Base-by-base conservation (phyloP, 2,329 filamentous ascomycete species). In the Diaporthe ilicicola region DNA sequence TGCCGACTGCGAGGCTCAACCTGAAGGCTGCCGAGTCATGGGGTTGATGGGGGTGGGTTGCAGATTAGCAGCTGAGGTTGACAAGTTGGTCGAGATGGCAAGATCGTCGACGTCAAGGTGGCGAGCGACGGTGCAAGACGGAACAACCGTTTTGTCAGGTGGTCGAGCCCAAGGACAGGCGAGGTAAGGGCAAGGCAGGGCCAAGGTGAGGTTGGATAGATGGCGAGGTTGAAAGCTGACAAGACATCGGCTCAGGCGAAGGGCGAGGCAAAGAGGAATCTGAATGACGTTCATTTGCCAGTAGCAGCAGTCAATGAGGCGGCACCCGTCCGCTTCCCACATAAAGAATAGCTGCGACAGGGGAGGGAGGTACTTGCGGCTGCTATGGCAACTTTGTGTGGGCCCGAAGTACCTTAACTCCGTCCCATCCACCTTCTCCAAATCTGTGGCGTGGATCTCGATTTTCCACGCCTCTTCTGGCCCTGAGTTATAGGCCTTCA, bases 1-100 rank as follows among this genome's bases (percentile, higher is more conserved):
- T 83, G 77, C 77, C 79, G 67, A 48, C 27, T 74, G 73, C 75
- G 76, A 76, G 76, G 75, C 74, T 70, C 70, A 74, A 67, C 59
- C 70, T 75, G 69, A 74, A 67, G 59, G 67, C 72, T 75, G 74
- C 67, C 56, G 73, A 73, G 74, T 77, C 78, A 81, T 81, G 73
- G 74, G 77, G 71, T 53, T 62, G 59, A 62, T 62, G 42, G 59
- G 59, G 32, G 32, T 34, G 42, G 42, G 46, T 37, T 37, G 59
- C 42, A 44, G 27, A 24, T 48, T 29, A 68, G 27, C 39, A 17
- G 54, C 13, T 59, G 51, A 48, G 15, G 27, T 68, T 56, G 53
- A 37, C 59, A 29, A 48, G 19, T 17, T 48, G 29, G 19, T 17
- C 42, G 59, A 34, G 19, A 29, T 48, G 19, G 59, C 59, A 42